Evolutionary conservation across 352 stramenopile genomes (phyloP).

Genomic region (Phytophthora macrochlamydospora): DNA sequence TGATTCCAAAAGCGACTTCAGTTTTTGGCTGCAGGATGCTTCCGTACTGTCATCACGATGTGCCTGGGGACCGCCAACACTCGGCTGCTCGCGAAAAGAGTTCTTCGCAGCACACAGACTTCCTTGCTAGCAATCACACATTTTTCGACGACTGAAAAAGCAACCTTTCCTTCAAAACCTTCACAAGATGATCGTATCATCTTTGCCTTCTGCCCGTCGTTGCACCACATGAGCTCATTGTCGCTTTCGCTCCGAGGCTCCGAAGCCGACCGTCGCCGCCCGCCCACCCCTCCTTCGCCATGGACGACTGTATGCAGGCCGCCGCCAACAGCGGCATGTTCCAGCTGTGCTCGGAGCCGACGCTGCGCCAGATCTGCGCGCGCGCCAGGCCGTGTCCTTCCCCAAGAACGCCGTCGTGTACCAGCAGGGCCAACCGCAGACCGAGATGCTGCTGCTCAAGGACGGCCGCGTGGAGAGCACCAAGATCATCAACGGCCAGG

Average conservation of each 20-base stretch:
- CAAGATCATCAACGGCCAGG: slow-evolving; percentile 85
- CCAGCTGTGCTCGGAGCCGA: slow-evolving; percentile 79
- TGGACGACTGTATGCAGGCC: slow-evolving; percentile 73
- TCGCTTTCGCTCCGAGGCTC: slow-evolving; percentile 22
- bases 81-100: too few relatives aligned
- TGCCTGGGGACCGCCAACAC: too few relatives aligned
- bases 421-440: slow-evolving; percentile 81
- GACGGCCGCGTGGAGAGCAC: slow-evolving; percentile 70
- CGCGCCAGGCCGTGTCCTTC: slow-evolving; percentile 63
- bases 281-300: slow-evolving; percentile 11
- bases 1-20: too few relatives aligned
- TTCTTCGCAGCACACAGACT: too few relatives aligned
- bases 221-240: slow-evolving; percentile 25
- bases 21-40: too few relatives aligned
- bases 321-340: slow-evolving; percentile 81
- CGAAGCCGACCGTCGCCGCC: slow-evolving; percentile 23
- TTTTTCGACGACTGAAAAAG: too few relatives aligned
- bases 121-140: too few relatives aligned
- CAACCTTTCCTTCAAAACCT: too few relatives aligned
- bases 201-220: slow-evolving; percentile 5
- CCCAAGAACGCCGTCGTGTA: slow-evolving; percentile 81
- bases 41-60: too few relatives aligned
- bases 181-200: too few relatives aligned
- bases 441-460: slow-evolving; percentile 78
- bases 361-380: slow-evolving; percentile 81